phyloP scores from a whole-genome alignment of 768 basidiomycete genomes.

The Terana coerulea region DNA sequence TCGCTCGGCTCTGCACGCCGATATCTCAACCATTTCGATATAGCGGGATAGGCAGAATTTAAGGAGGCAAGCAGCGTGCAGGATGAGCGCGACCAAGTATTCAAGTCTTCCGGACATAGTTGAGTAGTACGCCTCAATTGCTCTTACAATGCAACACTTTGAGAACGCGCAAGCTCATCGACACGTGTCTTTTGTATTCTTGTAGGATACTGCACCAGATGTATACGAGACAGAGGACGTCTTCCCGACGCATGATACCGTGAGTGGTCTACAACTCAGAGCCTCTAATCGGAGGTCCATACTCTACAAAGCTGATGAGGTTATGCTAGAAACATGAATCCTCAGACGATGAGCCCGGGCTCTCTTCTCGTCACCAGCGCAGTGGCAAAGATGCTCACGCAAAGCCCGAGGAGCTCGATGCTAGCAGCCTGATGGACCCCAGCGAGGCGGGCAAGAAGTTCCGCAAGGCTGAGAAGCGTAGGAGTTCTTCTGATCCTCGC shows the following conservation, averaged over 20 bases:
- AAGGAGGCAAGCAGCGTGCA: too few species aligned
- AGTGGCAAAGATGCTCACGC: constrained; percentile 37
- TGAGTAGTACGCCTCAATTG: constrained; percentile 26
- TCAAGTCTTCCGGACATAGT: constrained; percentile 92
- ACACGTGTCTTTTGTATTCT: neutral
- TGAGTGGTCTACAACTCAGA: too few species aligned
- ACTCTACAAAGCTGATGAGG: too few species aligned
- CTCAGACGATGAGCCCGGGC: constrained; percentile 59
- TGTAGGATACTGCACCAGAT: constrained; percentile 85
- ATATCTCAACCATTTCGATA: too few species aligned
- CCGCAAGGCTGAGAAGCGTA: constrained; percentile 60
- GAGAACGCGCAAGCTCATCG: too few species aligned
- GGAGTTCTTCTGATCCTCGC: constrained; percentile 8
- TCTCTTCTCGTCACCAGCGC: constrained; percentile 35
- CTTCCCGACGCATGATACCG: constrained; percentile 51
- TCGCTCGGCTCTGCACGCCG: too few species aligned
- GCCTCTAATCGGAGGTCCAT: too few species aligned
- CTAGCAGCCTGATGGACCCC: constrained; percentile 54
- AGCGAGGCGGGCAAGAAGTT: constrained; percentile 72
- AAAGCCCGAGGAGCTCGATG: constrained; percentile 64
- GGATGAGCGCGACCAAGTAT: constrained; percentile 61
- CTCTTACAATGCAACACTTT: too few species aligned
- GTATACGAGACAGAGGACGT: constrained; percentile 90
- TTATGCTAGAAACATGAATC: constrained; percentile 53
- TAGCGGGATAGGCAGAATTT: too few species aligned